Conservation (phyloP, 805 yeast species). For the Candida manassasensis region DNA sequence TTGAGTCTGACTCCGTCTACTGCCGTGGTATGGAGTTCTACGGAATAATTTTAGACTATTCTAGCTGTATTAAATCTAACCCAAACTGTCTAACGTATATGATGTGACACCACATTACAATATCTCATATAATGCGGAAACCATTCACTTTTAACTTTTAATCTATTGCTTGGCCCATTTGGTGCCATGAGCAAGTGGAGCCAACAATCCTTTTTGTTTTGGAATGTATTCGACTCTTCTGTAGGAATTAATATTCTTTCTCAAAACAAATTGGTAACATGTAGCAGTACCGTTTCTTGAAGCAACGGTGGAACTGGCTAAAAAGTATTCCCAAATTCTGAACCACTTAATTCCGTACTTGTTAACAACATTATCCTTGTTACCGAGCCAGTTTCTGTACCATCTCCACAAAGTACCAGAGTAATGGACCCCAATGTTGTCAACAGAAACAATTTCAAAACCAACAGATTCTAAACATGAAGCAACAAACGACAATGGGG, state of each 20-base stretch:
- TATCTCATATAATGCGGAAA: too few species aligned
- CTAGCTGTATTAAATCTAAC: too few species aligned
- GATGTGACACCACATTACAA: too few species aligned
- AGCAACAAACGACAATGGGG: constrained; percentile 82
- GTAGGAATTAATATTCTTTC: constrained; percentile 82
- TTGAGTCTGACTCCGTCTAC: too few species aligned
- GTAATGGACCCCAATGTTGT: constrained; percentile 89
- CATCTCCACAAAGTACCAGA: constrained; percentile 89
- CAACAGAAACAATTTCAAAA: constrained; percentile 77
- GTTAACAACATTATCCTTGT: constrained; percentile 67
- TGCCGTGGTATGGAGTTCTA: too few species aligned
- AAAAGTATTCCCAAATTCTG: constrained; percentile 89
- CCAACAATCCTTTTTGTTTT: constrained; percentile 65
- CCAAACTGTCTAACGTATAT: too few species aligned
- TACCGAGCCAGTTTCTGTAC: constrained; percentile 91
- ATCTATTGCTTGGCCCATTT: constrained; percentile 47
- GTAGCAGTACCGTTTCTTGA: constrained; percentile 93
- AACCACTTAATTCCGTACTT: constrained; percentile 89
- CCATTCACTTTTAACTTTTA: too few species aligned
- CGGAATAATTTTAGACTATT: too few species aligned
- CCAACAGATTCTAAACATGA: constrained; percentile 77
- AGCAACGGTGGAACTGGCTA: constrained; percentile 75
- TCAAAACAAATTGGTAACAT: constrained; percentile 83
- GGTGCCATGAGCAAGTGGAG: constrained; percentile 51
- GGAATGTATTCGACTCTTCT: constrained; percentile 83